phyloP scores from a whole-genome alignment of 805 yeast genomes.

The Yamadazyma tumulicola region DNA sequence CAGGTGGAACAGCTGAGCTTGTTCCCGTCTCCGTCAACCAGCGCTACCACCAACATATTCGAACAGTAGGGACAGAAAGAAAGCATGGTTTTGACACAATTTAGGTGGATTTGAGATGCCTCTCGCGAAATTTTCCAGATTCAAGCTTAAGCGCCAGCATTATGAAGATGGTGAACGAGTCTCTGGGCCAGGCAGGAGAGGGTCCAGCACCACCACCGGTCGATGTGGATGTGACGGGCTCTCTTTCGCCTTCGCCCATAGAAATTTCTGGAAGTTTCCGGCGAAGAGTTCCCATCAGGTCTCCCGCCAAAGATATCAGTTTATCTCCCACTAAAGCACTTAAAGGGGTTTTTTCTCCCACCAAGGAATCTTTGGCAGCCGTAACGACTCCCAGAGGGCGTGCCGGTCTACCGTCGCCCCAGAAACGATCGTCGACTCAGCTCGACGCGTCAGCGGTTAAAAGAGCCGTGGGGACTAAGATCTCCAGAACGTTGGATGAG shows the following conservation, averaged over 20 bases:
- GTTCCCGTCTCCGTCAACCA: slow-evolving; percentile 42
- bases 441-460: slow-evolving; percentile 48
- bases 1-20: slow-evolving; percentile 88
- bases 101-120: too few relatives aligned
- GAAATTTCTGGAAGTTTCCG: slow-evolving; percentile 1
- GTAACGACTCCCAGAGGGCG: slow-evolving; percentile 40
- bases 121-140: too few relatives aligned
- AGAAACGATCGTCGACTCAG: slow-evolving; percentile 31
- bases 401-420: slow-evolving; percentile 46
- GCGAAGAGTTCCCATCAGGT: slow-evolving; percentile 1
- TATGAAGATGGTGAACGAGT: not conserved
- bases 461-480: slow-evolving; percentile 38
- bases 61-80: slow-evolving; percentile 95
- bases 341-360: too few relatives aligned
- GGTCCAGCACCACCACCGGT: not conserved
- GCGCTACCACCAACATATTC: slow-evolving; percentile 75
- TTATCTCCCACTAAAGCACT: too few relatives aligned
- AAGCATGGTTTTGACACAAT: slow-evolving; percentile 50
- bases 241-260: slow-evolving; percentile 8
- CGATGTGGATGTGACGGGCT: too few relatives aligned
- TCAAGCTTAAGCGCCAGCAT: too few relatives aligned
- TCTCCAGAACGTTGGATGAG: slow-evolving; percentile 28
- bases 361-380: not conserved
- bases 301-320: not conserved
- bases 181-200: not conserved